These are phyloP conservation scores for Euphorbia schlechtendalii DNA, from an alignment of 441 rosid genomes.

Conservation along the genomic window DNA sequence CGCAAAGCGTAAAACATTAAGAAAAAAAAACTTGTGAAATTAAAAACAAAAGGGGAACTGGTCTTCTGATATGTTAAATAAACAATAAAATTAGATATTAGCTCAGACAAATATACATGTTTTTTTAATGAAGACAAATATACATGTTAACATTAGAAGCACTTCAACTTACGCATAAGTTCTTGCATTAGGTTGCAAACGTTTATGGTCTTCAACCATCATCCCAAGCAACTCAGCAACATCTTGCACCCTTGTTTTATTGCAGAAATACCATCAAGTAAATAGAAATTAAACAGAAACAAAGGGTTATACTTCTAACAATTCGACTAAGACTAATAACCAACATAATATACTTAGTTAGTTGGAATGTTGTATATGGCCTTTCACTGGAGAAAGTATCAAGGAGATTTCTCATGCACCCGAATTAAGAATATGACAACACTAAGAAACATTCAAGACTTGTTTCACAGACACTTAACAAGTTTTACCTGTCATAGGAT, in stretches of 20 bases:
- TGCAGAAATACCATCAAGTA: conserved; percentile 14
- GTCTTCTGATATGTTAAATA: conserved; percentile 9
- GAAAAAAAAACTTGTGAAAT: background rate
- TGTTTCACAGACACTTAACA: conserved; percentile 1
- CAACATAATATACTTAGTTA: background rate
- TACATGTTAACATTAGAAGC: conserved; percentile 17
- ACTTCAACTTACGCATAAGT: conserved; percentile 67
- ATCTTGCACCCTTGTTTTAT: conserved; percentile 71
- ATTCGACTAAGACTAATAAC: background rate
- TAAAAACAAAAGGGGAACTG: background rate
- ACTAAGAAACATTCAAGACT: background rate
- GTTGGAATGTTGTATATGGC: background rate
- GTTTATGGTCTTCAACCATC: conserved; percentile 95
- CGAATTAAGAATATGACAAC: background rate
- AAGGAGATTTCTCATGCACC: conserved; percentile 1
- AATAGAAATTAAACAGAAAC: background rate
- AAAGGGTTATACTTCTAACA: background rate
- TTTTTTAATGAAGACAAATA: too few species aligned
- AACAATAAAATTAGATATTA: conserved; percentile 5
- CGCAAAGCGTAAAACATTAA: conserved; percentile 6
- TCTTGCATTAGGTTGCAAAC: conserved; percentile 79
- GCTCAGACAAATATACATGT: conserved; percentile 3
- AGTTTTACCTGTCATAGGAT: conserved; percentile 80
- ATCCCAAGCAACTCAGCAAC: conserved; percentile 96
- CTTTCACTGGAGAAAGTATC: background rate